These are phyloP conservation scores for Ceratobasidium sp. DNA, from an alignment of 1,284 basidiomycete genomes.

Conservation along the genomic window DNA sequence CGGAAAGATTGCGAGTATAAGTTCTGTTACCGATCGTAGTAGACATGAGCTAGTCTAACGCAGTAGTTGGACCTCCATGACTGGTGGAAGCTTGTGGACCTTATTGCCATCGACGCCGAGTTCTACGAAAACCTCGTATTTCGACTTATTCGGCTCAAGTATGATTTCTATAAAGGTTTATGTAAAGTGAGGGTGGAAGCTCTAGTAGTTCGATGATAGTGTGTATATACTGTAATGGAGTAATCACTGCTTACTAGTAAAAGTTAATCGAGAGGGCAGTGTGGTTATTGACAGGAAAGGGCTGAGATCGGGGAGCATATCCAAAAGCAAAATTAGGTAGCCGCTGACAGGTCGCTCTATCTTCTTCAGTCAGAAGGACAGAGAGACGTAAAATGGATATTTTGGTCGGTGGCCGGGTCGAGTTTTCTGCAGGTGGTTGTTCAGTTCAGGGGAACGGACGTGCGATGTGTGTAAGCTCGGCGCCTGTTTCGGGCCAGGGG, in stretches of 20 bases:
- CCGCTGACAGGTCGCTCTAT: too few species aligned
- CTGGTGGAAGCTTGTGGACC: not conserved
- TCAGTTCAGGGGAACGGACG: too few species aligned
- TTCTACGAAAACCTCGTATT: not conserved
- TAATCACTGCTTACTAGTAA: not conserved
- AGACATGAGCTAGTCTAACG: not conserved
- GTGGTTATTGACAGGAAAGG: not conserved
- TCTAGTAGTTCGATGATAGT: too few species aligned
- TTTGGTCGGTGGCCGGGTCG: too few species aligned
- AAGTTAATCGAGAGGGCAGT: not conserved
- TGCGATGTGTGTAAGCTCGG: too few species aligned
- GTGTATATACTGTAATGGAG: not conserved
- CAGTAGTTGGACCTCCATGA: not conserved
- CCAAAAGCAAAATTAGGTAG: not conserved
- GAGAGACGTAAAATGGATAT: too few species aligned
- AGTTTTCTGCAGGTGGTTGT: too few species aligned
- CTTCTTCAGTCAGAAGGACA: too few species aligned
- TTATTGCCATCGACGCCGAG: not conserved
- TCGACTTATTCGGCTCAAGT: constrained; percentile 14
- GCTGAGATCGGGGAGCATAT: not conserved
- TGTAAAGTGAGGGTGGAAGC: too few species aligned
- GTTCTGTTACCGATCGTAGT: not conserved
- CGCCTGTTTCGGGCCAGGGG: too few species aligned
- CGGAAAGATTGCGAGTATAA: not conserved
- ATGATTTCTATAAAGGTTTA: not conserved